Percentiles rank a stretch among this genome's conserved stretches.
Evolutionary conservation across 2,329 filamentous ascomycete genomes (phyloP).

Genomic region (Mycosphaerella sp.): DNA sequence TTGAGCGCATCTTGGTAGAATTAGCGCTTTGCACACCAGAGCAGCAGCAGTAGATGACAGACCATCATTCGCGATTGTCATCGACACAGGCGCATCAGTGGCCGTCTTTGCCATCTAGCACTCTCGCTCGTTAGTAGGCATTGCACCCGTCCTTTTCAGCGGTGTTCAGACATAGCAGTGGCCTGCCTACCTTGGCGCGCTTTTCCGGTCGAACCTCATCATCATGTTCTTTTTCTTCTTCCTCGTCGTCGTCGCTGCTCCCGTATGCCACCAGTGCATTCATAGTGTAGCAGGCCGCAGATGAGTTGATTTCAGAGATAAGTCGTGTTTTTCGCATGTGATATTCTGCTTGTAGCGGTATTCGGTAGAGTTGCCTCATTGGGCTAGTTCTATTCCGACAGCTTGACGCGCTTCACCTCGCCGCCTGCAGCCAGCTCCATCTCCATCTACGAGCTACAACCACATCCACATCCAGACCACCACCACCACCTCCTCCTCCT

Average conservation of each 20-base stretch:
- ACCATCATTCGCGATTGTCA: background rate
- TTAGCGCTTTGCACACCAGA: background rate
- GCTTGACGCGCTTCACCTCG: slow-evolving; percentile 7
- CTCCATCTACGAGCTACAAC: background rate
- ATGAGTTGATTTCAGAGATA: background rate
- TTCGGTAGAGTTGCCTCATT: slow-evolving; percentile 4
- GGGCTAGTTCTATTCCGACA: background rate
- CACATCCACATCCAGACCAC: background rate
- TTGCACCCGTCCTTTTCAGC: slow-evolving; percentile 26
- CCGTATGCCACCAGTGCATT: slow-evolving; percentile 39
- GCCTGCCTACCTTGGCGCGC: slow-evolving; percentile 36
- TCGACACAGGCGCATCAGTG: slow-evolving; percentile 4
- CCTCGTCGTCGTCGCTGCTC: slow-evolving; percentile 45
- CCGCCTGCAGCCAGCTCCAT: slow-evolving; percentile 6
- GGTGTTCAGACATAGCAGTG: slow-evolving; percentile 3
- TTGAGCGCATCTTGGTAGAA: background rate
- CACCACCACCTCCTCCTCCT: background rate
- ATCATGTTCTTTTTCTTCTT: slow-evolving; percentile 17
- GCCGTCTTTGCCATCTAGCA: slow-evolving; percentile 27
- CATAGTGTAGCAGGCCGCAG: slow-evolving; percentile 15
- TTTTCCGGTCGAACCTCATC: slow-evolving; percentile 21
- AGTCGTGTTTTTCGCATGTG: slow-evolving; percentile 2
- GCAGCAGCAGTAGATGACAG: background rate
- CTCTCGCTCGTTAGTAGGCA: slow-evolving; percentile 41
- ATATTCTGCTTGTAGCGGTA: background rate